Evolutionary conservation across 768 basidiomycete species (phyloP).

Genomic region (Trametes villosa): DNA sequence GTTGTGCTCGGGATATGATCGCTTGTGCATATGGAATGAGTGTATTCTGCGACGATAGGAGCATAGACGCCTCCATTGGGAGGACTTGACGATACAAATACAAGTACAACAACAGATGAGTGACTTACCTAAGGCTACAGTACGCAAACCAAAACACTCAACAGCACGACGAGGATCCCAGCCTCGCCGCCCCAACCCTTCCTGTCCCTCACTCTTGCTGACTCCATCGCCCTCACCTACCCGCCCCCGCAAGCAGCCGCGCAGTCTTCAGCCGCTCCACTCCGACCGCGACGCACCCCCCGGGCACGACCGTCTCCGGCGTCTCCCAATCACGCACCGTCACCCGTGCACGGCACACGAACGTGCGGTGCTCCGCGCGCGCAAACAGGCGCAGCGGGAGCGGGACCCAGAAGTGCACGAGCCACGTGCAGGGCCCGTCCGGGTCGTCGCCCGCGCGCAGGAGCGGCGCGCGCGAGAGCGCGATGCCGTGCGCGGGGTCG

Average conservation of each 20-base stretch:
- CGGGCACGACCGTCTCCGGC: slow-evolving; percentile 7
- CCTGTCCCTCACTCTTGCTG: too few species aligned
- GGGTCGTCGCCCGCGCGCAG: slow-evolving; percentile 3
- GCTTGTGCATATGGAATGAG: too few species aligned
- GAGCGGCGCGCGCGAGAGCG: slow-evolving; percentile 8
- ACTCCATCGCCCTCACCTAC: too few species aligned
- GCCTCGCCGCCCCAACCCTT: too few species aligned
- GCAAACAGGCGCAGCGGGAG: slow-evolving; percentile 51
- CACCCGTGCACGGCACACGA: slow-evolving; percentile 43
- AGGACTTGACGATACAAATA: too few species aligned
- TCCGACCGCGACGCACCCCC: not conserved
- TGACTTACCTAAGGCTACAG: too few species aligned
- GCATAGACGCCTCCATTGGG: too few species aligned
- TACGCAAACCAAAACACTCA: too few species aligned
- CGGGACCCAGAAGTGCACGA: slow-evolving; percentile 49
- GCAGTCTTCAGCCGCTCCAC: slow-evolving; percentile 11
- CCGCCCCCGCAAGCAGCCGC: slow-evolving; percentile 2
- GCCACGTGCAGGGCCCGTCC: slow-evolving; percentile 33
- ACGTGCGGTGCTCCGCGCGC: slow-evolving; percentile 50
- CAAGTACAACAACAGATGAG: too few species aligned
- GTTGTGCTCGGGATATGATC: too few species aligned
- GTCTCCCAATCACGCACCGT: slow-evolving; percentile 19
- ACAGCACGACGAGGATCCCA: too few species aligned
- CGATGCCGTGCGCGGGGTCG: slow-evolving; percentile 15
- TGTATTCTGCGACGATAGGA: too few species aligned